Percentiles rank a stretch among this genome's conserved stretches.
phyloP scores from a whole-genome alignment of 805 yeast genomes.

The Kluyveromyces nonfermentans region DNA sequence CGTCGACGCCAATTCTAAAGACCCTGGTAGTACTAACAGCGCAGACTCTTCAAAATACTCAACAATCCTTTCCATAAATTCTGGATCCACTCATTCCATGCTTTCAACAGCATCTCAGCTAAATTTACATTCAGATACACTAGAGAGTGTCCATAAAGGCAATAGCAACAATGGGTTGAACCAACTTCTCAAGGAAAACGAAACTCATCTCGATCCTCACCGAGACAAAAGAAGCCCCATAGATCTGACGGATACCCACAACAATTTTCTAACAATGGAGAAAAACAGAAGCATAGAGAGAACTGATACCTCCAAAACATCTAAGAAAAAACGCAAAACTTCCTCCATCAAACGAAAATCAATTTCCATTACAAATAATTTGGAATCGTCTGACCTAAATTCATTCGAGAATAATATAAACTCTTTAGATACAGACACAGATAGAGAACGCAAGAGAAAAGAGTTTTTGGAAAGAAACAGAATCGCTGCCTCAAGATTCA shows the following conservation, averaged over 20 bases:
- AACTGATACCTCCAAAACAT: neutral
- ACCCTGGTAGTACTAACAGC: conserved; percentile 11
- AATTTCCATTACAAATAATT: conserved; percentile 4
- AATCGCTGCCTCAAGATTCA: conserved; percentile 90
- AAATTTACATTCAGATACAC: neutral
- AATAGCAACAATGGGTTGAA: neutral
- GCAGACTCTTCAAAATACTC: conserved; percentile 7
- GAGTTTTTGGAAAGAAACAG: conserved; percentile 83
- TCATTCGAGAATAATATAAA: neutral
- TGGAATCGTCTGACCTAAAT: conserved; percentile 1
- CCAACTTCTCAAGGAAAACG: neutral
- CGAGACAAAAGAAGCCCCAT: neutral
- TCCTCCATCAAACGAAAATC: conserved; percentile 9
- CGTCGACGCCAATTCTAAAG: conserved; percentile 5
- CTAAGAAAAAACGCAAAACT: conserved; percentile 6
- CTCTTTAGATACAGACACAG: conserved; percentile 32
- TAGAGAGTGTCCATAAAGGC: neutral
- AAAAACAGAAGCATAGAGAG: neutral
- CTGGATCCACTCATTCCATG: conserved; percentile 4
- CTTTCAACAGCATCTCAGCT: neutral
- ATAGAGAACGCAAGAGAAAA: conserved; percentile 55
- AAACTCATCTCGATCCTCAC: neutral
- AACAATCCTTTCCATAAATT: conserved; percentile 7
- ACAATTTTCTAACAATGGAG: neutral
- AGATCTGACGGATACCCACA: too few species aligned